phyloP scores from a whole-genome alignment of 768 basidiomycete genomes.

The Lactarius sanguifluus region DNA sequence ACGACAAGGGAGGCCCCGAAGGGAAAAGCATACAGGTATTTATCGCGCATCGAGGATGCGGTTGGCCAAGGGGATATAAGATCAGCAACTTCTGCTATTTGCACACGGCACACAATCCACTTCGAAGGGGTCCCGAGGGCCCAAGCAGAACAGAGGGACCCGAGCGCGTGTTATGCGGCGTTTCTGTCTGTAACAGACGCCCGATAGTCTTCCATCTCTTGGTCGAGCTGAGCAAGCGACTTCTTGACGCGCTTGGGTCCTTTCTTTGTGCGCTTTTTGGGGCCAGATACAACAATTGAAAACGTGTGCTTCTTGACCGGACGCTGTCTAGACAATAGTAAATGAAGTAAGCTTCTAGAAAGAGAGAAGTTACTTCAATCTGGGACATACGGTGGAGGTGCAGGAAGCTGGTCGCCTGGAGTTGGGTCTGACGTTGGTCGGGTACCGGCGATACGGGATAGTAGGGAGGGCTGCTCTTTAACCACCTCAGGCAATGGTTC shows the following conservation, averaged over 20 bases:
- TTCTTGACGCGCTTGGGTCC: conserved; percentile 76
- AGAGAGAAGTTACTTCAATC: not conserved
- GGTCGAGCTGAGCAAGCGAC: conserved; percentile 63
- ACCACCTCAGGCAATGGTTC: conserved; percentile 32
- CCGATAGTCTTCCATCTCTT: conserved; percentile 80
- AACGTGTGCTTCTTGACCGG: conserved; percentile 17
- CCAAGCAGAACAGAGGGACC: conserved; percentile 8
- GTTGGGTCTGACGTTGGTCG: not conserved
- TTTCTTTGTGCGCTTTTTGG: conserved; percentile 54
- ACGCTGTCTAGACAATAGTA: conserved; percentile 14
- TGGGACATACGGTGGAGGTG: conserved; percentile 11
- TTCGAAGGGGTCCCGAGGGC: not conserved
- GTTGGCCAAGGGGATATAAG: not conserved
- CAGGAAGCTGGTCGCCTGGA: not conserved
- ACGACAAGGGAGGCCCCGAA: not conserved
- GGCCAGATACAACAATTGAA: conserved; percentile 15
- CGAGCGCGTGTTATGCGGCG: not conserved
- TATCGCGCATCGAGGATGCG: conserved; percentile 8
- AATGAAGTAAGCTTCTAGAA: conserved; percentile 1
- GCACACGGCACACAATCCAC: conserved; percentile 8
- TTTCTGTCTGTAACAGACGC: conserved; percentile 36
- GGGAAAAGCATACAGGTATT: not conserved
- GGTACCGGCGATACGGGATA: conserved; percentile 39
- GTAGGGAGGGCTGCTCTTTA: conserved; percentile 36
- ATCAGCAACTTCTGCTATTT: conserved; percentile 15